Evolutionary conservation across 208 protist genomes (phyloP).

Genomic region (Lotmaria passim): DNA sequence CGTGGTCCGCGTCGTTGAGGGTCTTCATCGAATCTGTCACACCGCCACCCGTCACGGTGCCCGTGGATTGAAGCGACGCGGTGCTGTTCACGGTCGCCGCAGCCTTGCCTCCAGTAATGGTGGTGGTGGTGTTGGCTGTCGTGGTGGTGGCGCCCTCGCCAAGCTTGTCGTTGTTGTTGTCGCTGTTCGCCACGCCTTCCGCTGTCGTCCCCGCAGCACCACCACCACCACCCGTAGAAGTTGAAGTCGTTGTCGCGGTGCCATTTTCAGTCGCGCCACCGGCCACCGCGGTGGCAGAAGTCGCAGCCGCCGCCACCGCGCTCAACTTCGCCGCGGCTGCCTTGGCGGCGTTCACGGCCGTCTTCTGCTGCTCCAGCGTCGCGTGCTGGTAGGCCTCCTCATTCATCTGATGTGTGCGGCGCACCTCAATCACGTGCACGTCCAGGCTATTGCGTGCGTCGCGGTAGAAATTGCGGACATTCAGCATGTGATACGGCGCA

Average conservation of each 20-base stretch:
- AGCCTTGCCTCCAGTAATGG: no score
- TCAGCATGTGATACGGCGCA: constrained; percentile 35
- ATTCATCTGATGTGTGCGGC: constrained; percentile 30
- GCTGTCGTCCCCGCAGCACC: no score
- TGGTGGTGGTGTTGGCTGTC: no score
- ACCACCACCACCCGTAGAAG: no score
- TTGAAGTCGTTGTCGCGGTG: background rate
- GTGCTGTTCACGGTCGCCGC: background rate
- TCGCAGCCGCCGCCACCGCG: background rate
- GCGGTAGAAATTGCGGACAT: constrained; percentile 45
- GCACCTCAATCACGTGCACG: constrained; percentile 52
- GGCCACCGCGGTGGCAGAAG: background rate
- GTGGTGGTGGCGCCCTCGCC: no score
- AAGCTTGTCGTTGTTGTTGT: no score
- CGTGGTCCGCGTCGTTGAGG: background rate
- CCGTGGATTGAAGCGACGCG: background rate
- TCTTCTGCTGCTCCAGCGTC: constrained; percentile 26
- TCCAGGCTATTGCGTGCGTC: constrained; percentile 37
- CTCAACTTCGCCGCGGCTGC: constrained; percentile 5
- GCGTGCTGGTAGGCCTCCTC: constrained; percentile 34
- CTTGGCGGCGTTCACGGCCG: constrained; percentile 8
- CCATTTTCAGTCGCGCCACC: background rate
- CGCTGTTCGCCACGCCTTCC: no score
- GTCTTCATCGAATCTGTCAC: constrained; percentile 7
- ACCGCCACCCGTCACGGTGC: background rate